Base-by-base conservation (phyloP, 2,329 filamentous ascomycete species). In the Phyllosticta citriasiana region DNA sequence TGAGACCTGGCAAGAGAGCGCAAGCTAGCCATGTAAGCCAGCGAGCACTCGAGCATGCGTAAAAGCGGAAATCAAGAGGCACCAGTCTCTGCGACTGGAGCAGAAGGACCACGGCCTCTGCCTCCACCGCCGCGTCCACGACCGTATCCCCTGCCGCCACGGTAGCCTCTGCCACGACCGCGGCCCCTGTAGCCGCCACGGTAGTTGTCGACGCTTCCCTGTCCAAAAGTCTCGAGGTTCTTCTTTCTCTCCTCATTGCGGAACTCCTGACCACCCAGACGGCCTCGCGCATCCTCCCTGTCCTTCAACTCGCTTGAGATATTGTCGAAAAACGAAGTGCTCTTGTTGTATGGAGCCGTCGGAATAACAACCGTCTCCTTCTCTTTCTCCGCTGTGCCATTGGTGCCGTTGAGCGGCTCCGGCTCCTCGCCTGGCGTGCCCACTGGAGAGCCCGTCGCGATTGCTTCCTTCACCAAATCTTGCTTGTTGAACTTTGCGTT, bases 301-400 rank as follows among this genome's bases (percentile, higher is more conserved):
- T 99, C 94, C 74, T 89, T 95, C 64, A 89, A 83, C 72, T 99
- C 94, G 66, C 90, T 96, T 0, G 91, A 96, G 65, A 99, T 97
- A 74, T 99, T 97, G 76, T 99, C 94, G 71, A 99, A 99, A 80
- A 99, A 99, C 1, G 91, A 96, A 3, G 79, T 85, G 4, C 86
- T 82, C 76, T 91, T 96, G 79, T 97, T 93, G 77, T 99, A 99
- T 8, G 67, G 64, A 22, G 73, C 69, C 8, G 74, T 70, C 6
- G 79, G 80, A 12, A 78, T 76, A 14, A 79, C 75, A 1, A 80
- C 74, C 14, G 75, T 72, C 1, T 80, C 73, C 47, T 79, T 76
- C 2, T 69, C 68, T n/a, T 67, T 64, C 14, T 30, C 24, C 3
- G 26, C 57, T 26, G 71, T 69, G 19, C 73, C 70, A 19, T 75